Evolutionary conservation across 148 eudicot species (phyloP).

Genomic region (Persicaria maculosa): DNA sequence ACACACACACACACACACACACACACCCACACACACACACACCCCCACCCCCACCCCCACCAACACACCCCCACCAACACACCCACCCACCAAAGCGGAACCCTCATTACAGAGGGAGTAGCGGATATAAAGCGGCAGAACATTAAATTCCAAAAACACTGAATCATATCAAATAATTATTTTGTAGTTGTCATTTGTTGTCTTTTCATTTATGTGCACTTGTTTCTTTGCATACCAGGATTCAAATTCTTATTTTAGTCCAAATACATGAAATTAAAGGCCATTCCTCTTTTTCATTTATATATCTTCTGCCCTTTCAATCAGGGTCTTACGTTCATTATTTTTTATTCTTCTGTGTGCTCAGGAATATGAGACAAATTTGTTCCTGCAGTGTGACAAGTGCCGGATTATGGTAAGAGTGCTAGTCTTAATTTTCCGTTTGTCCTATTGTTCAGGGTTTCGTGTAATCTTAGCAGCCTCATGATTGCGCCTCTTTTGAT

Average conservation of each 20-base stretch:
- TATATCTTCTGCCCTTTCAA: background rate
- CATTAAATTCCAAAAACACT: too few species aligned
- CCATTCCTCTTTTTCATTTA: conserved; percentile 5
- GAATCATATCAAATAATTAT: too few species aligned
- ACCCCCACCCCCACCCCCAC: too few species aligned
- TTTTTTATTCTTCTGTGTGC: background rate
- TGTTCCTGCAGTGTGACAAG: conserved; percentile 97
- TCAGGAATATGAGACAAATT: conserved; percentile 90
- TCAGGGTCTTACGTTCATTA: conserved; percentile 6
- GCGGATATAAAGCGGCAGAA: too few species aligned
- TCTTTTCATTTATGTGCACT: background rate
- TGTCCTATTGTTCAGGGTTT: background rate
- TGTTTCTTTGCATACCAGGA: background rate
- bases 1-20: too few species aligned
- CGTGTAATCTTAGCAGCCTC: background rate
- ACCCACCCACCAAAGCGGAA: too few species aligned
- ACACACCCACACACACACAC: too few species aligned
- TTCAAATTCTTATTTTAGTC: background rate
- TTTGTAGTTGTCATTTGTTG: background rate
- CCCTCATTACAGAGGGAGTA: too few species aligned
- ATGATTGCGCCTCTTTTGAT: background rate
- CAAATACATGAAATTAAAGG: conserved; percentile 1
- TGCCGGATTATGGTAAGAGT: conserved; percentile 94
- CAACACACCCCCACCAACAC: too few species aligned
- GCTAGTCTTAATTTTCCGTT: background rate